Base-by-base conservation (phyloP, 2,329 filamentous ascomycete species). In the Didymellaceae sp. region DNA sequence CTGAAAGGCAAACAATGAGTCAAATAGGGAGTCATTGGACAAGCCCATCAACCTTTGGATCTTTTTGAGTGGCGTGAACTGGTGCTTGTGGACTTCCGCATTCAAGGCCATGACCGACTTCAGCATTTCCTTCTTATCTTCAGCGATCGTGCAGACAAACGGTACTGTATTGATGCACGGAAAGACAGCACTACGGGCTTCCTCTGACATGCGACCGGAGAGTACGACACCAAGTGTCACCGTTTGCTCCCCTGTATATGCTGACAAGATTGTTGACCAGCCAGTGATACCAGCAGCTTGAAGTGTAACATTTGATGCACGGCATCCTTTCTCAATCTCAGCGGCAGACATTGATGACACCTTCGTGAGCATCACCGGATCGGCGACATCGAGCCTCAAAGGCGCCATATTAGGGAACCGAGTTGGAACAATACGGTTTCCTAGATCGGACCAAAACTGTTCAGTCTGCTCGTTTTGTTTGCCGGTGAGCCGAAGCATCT, bases 101-200 rank as follows among this genome's bases (percentile, higher is more conserved):
- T 89, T 92, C 38, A 83, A 83, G 0, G 77, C 71, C 78, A 91
- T 86, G 72, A 91, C 86, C 11, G 77, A 73, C 5, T 79, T 60
- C 3, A 95, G 67, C 7, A 92, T 71, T 1, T 82, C 76, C 1
- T 62, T 58, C 51, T 88, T 87, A 0, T 79, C 82, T 0, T 78
- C 66, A 1, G 68, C 66, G 14, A 88, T 79, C 17, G 77, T 70
- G n/a, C 83, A 82, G 9, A 86, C 70, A 1, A 94, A 80, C 0
- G 93, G 93, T 2, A 96, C 71, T 0, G 91, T 96, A 0, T 87
- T 86, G 46, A 97, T 84, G 66, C 89, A 93, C 0, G 93, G 92
- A 42, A 97, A 89, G 0, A 84, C 79, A 4, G 82, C 80, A 5
- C 78, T 67, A 14, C 81, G 78, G 0, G 86, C 83, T n/a, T 80